phyloP scores from a whole-genome alignment of 2,329 filamentous ascomycete genomes.

The Neopestalotiopsis clavispora region DNA sequence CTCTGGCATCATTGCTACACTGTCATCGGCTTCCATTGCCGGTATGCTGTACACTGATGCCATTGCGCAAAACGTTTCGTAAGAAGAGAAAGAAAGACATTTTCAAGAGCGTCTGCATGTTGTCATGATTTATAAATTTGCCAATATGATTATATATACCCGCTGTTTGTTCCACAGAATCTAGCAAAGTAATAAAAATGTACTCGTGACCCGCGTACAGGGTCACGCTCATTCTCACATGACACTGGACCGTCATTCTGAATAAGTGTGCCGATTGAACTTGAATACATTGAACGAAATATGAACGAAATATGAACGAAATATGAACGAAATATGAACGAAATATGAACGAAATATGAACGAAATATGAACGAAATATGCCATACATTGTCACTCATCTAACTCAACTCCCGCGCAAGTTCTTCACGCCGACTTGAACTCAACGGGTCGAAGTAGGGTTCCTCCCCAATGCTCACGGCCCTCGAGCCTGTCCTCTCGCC shows the following conservation, averaged over 20 bases:
- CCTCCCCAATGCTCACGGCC: conserved; percentile 58
- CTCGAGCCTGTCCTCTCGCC: conserved; percentile 55
- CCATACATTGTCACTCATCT: not conserved
- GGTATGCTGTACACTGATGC: conserved; percentile 71
- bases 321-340: not conserved
- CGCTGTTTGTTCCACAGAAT: not conserved
- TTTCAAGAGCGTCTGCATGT: not conserved
- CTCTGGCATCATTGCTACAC: conserved; percentile 77
- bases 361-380: not conserved
- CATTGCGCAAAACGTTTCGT: conserved; percentile 13
- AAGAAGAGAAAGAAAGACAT: not conserved
- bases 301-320: too few species aligned
- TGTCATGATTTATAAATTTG: not conserved
- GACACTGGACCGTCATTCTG: too few species aligned
- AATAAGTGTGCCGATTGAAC: too few species aligned
- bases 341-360: too few species aligned
- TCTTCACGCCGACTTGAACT: conserved; percentile 5
- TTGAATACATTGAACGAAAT: too few species aligned
- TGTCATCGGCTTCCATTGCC: conserved; percentile 79
- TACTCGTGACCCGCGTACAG: too few species aligned
- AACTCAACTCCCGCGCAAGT: not conserved
- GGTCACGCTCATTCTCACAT: too few species aligned
- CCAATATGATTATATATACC: not conserved
- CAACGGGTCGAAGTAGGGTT: conserved; percentile 55
- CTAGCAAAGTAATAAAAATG: not conserved